A percentile compares a stretch with the other conserved stretches of the same genome.
phyloP scores from a whole-genome alignment of 352 stramenopile species.

The Globisporangium spiculum region DNA sequence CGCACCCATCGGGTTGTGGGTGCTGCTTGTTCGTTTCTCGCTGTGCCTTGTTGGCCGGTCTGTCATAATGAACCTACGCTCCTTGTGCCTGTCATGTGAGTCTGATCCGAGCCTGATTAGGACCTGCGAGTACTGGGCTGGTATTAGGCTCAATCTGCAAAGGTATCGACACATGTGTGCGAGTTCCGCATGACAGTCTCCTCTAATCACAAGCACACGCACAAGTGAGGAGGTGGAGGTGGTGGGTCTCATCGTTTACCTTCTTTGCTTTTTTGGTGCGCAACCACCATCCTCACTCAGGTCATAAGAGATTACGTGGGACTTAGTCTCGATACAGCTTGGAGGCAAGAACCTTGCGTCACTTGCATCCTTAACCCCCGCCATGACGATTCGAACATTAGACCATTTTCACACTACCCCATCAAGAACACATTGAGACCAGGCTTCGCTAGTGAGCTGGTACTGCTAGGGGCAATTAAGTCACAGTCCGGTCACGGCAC shows the following conservation, averaged over 20 bases:
- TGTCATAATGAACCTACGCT: neutral
- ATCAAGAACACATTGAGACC: neutral
- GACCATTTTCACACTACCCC: too few species aligned
- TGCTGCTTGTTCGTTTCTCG: neutral
- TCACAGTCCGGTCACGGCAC: neutral
- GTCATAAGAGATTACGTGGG: neutral
- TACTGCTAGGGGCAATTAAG: neutral
- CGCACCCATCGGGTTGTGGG: neutral
- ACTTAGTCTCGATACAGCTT: neutral
- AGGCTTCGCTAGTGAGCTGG: neutral
- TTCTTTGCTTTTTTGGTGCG: neutral
- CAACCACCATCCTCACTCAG: neutral
- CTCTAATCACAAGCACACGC: neutral
- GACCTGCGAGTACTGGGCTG: neutral
- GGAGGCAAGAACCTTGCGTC: neutral
- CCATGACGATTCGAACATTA: neutral
- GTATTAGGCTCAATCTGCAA: neutral
- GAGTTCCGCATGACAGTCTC: neutral
- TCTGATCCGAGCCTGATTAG: neutral
- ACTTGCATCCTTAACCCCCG: neutral
- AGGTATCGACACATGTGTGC: neutral
- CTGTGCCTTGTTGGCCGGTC: neutral
- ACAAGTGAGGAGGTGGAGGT: neutral
- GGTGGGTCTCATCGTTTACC: too few species aligned
- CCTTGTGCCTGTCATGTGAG: neutral